A percentile compares a stretch with the other conserved stretches of the same genome.
Evolutionary conservation across 768 basidiomycete genomes (phyloP).

Genomic region (Tephrocybe sp.): DNA sequence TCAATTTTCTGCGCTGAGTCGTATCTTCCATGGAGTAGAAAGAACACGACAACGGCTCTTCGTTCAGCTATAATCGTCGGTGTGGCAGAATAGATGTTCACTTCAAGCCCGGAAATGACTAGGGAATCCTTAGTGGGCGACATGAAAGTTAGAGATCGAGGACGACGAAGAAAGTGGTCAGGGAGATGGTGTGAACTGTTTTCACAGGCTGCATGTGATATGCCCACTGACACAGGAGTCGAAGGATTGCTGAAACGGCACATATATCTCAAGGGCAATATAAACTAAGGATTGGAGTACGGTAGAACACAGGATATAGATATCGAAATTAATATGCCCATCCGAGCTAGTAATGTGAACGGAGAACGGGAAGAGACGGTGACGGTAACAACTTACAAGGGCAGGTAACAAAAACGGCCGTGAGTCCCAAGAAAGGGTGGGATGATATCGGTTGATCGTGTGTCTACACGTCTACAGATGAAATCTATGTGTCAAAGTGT

Average conservation of each 20-base stretch:
- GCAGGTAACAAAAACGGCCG: no score
- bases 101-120: slow-evolving; percentile 37
- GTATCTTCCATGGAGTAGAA: slow-evolving; percentile 43
- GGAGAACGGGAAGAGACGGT: slow-evolving; percentile 2
- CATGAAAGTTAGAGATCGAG: no score
- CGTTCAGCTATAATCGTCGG: slow-evolving; percentile 6
- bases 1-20: slow-evolving; percentile 30
- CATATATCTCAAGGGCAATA: no score
- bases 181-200: no score
- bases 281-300: slow-evolving; percentile 3
- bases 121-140: slow-evolving; percentile 21
- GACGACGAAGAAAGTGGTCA: no score
- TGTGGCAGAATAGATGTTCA: slow-evolving; percentile 31
- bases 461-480: slow-evolving; percentile 23
- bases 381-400: not conserved
- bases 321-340: slow-evolving; percentile 14
- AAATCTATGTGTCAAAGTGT: slow-evolving; percentile 16
- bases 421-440: slow-evolving; percentile 8
- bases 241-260: no score
- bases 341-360: slow-evolving; percentile 1
- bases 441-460: slow-evolving; percentile 16
- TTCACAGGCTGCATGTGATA: no score
- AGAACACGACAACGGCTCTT: slow-evolving; percentile 33
- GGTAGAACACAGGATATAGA: slow-evolving; percentile 13
- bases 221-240: no score